phyloP scores from a whole-genome alignment of 1,139 yeast species.

The Lodderomyces elongisporus region DNA sequence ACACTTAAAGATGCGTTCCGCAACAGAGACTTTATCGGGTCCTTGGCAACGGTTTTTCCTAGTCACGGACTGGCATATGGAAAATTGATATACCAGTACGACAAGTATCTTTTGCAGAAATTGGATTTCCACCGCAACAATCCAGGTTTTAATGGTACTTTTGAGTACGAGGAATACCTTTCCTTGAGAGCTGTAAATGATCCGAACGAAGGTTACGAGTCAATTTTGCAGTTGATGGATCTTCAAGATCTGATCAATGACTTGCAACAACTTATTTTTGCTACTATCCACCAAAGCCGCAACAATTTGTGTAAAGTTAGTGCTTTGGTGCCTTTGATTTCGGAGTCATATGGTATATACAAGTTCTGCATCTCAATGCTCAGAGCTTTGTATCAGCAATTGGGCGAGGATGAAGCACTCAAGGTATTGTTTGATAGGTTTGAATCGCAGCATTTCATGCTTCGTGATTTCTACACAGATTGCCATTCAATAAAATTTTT shows the following conservation, averaged over 20 bases:
- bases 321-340: conserved; percentile 83
- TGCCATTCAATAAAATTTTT: conserved; percentile 82
- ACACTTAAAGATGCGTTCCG: conserved; percentile 77
- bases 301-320: conserved; percentile 79
- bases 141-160: conserved; percentile 89
- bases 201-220: conserved; percentile 94
- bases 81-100: conserved; percentile 73
- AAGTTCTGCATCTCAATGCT: conserved; percentile 87
- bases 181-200: conserved; percentile 84
- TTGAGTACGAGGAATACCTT: conserved; percentile 92
- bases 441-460: conserved; percentile 71
- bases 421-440: conserved; percentile 71
- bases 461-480: conserved; percentile 85
- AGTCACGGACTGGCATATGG: conserved; percentile 54
- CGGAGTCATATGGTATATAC: conserved; percentile 93
- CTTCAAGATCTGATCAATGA: conserved; percentile 83
- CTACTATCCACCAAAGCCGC: conserved; percentile 61
- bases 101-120: conserved; percentile 62
- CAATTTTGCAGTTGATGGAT: conserved; percentile 79
- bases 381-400: conserved; percentile 76
- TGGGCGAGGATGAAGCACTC: conserved; percentile 74
- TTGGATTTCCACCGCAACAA: conserved; percentile 80
- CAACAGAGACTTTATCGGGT: conserved; percentile 47
- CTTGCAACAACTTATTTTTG: conserved; percentile 71
- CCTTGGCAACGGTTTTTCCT: conserved; percentile 41